Evolutionary conservation across 345 rosid species (phyloP).

Genomic region (Aquilaria sinensis): DNA sequence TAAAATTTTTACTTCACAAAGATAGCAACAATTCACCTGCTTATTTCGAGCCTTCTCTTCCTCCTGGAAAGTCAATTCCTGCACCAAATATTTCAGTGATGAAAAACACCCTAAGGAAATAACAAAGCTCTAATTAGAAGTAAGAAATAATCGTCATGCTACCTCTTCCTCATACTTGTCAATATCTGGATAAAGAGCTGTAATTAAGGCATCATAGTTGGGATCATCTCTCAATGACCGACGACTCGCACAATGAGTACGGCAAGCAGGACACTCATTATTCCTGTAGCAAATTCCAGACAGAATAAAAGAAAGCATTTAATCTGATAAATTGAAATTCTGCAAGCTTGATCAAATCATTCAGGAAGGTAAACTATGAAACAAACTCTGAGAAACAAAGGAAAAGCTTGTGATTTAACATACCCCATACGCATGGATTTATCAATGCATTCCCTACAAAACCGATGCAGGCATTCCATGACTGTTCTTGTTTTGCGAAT

Average conservation of each 20-base stretch:
- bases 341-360: constrained; percentile 6
- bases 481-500: constrained; percentile 83
- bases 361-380: constrained; percentile 2
- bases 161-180: constrained; percentile 74
- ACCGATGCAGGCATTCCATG: constrained; percentile 84
- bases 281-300: constrained; percentile 41
- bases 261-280: constrained; percentile 90
- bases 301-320: background rate
- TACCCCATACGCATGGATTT: constrained; percentile 84
- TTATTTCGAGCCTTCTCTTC: constrained; percentile 46
- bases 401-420: constrained; percentile 13
- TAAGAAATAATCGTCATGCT: constrained; percentile 14
- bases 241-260: constrained; percentile 74
- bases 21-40: constrained; percentile 25
- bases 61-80: constrained; percentile 55
- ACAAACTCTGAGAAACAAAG: constrained; percentile 7
- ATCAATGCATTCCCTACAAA: constrained; percentile 85
- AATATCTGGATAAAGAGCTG: constrained; percentile 58
- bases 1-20: too few species aligned
- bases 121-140: constrained; percentile 6
- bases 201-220: constrained; percentile 69
- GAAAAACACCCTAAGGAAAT: constrained; percentile 1
- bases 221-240: constrained; percentile 85
- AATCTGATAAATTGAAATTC: constrained; percentile 4
- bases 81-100: constrained; percentile 8